Base-by-base conservation (phyloP, 192 early-diverging fungal species). In the Rhizoclosmatium sp. region DNA sequence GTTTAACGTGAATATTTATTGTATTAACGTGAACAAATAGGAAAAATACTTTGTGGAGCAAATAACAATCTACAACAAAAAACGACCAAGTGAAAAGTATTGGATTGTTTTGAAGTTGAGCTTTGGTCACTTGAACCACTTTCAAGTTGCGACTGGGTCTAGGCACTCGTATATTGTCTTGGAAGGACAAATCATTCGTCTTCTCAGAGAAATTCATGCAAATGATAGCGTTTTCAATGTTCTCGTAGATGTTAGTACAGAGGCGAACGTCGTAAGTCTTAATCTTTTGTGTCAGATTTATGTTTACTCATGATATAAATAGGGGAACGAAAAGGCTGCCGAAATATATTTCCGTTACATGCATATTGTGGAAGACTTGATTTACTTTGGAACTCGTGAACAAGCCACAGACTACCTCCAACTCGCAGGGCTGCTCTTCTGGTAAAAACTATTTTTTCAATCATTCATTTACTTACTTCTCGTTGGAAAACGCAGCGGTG, bases 11-110 rank as follows among this genome's bases (percentile, higher is more conserved):
- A 19, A 7, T 21, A 19, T 62, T 7, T 62, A 19, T 62, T 62
- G 60, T 9, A 7, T 47, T 5, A 31, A 9, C 40, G 48, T 54
- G 65, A 12, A 3, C 48, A 49, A 62, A 2, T 71, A 94, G 92
- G 91, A 93, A 72, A 92, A 91, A 69, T 94, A 93, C 76, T 82
- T 93, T 23, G 85, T 92, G 71, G 92, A 94, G 75, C 90, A 93
- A 78, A 81, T 94, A 19, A 92, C 90, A 9, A 77, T 94, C 2
- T 93, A 93, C 81, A 93, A 93, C 78, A 83, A 83, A 47, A 86
- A 87, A 16, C 78, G 92, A 59, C 93, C 92, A 3, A 78, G 85
- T 31, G 93, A 94, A 78, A 90, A 90, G 74, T 86, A 89, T 70
- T 92, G 87, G 82, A 85, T 94, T 21, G 86, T 87, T 1, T 60